Evolutionary conservation across 176 grass and related monocot species (phyloP), one percentile per base, ranked within the genome.

Genomic region (Eleusine coracana): DNA sequence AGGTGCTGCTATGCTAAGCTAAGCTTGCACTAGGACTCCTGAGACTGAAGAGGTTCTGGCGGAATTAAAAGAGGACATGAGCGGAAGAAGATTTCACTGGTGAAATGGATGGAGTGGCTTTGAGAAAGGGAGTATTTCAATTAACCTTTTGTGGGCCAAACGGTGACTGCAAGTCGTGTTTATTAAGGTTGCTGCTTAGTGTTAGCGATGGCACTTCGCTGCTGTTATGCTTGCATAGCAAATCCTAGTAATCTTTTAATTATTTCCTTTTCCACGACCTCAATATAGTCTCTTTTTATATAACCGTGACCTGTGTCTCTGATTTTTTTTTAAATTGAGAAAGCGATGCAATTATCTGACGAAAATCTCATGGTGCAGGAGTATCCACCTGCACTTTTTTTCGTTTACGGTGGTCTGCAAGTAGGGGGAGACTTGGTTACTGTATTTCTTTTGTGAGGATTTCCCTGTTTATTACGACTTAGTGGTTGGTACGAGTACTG

Each of bases 41-140:
- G 85, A 76, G 76, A 27, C 72, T 79, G 66, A 58, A 58, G 59
- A 49, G 66, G 54, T 69, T 86, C 77, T 31, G 55, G 25, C 68
- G 21, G 78, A 78, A 25, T 21, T 59, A 70, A 61, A 76, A 87
- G 80, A 64, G 52, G 41, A 82, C 85, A 54, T 12, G 66, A 55
- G 73, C 10, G 12, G n/a, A 80, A 65, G 70, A 85, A 25, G 50
- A 25, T 73, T 17, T 36, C 21, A 12, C 9, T 31, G 46, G 44
- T 72, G 45, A 28, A 74, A 73, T 27, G 79, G 34, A 42, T 59
- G n/a, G 49, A 71, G 0, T 6, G 49, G 23, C 20, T 82, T 34
- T 21, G 7, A 18, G 12, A 44, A 71, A 6, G 34, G 20, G 23
- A 16, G 45, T 46, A 46, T 46, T 46, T 46, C 44, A 46, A 2